These are phyloP conservation scores for Thuja plicata DNA, from an alignment of 83 land plant genomes.

Conservation along the genomic window DNA sequence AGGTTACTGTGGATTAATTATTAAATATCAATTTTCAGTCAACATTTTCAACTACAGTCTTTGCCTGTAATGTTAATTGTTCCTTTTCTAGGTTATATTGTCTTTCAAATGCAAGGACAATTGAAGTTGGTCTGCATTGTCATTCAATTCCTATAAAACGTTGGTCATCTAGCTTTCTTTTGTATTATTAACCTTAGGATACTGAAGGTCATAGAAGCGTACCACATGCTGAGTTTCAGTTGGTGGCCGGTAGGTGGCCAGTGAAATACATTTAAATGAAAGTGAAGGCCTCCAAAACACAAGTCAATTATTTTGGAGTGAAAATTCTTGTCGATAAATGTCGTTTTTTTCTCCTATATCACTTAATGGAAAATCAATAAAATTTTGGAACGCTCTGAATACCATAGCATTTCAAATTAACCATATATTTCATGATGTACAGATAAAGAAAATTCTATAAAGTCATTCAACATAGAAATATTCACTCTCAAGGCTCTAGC, in stretches of 20 bases:
- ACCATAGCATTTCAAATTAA: background rate
- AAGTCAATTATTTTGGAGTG: background rate
- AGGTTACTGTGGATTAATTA: background rate
- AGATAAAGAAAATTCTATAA: background rate
- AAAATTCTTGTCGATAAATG: background rate
- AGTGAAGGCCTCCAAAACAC: background rate
- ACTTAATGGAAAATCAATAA: background rate
- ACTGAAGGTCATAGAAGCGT: background rate
- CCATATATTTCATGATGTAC: background rate
- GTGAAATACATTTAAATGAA: background rate
- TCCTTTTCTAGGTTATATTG: background rate
- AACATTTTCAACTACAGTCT: background rate
- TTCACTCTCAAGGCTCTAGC: slow-evolving; percentile 19
- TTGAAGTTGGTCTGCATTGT: background rate
- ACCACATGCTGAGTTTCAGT: background rate
- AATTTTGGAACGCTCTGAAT: background rate
- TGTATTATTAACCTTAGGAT: background rate
- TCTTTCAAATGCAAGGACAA: background rate
- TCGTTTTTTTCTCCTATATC: background rate
- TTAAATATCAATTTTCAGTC: background rate
- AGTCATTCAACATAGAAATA: slow-evolving; percentile 5
- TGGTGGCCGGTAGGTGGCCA: background rate
- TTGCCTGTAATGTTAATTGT: background rate
- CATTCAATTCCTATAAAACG: background rate
- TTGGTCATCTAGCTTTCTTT: background rate